Percentiles rank a stretch among this genome's conserved stretches.
Conservation (phyloP, 1,284 basidiomycete genomes). For the Ceraceosorus guamensis region DNA sequence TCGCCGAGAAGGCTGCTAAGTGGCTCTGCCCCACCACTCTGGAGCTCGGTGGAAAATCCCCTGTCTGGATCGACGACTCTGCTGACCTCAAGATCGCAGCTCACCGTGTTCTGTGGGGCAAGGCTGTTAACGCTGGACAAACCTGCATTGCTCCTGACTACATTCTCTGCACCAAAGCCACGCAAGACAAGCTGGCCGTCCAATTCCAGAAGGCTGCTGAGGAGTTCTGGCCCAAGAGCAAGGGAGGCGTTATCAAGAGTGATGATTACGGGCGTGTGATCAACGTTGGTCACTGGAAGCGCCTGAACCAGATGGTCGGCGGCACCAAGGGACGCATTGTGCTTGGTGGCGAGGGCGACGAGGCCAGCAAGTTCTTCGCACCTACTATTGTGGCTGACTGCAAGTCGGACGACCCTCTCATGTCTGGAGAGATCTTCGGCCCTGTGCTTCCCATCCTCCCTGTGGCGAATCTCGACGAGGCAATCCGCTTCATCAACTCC, state of each 20-base stretch:
- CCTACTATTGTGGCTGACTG: conserved; percentile 60
- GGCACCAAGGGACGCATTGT: conserved; percentile 65
- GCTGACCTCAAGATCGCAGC: conserved; percentile 51
- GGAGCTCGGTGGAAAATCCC: conserved; percentile 73
- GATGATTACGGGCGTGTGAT: conserved; percentile 56
- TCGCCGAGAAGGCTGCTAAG: conserved; percentile 75
- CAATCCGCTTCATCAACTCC: conserved; percentile 45
- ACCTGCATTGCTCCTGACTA: conserved; percentile 66
- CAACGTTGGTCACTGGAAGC: conserved; percentile 56
- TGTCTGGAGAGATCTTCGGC: conserved; percentile 68
- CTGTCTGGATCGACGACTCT: conserved; percentile 67
- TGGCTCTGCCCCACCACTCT: conserved; percentile 74
- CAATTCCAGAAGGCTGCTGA: conserved; percentile 58
- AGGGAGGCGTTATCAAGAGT: conserved; percentile 52
- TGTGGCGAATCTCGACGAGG: conserved; percentile 52
- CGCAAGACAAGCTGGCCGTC: conserved; percentile 60
- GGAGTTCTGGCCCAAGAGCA: conserved; percentile 41
- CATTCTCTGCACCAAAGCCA: conserved; percentile 61
- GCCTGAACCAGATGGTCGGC: conserved; percentile 61
- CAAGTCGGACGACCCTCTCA: conserved; percentile 55
- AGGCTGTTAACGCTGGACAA: conserved; percentile 58
- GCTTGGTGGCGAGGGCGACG: conserved; percentile 63
- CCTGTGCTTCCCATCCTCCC: conserved; percentile 70
- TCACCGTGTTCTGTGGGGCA: conserved; percentile 68
- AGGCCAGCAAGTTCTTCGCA: conserved; percentile 56